phyloP scores from a whole-genome alignment of 345 rosid species.

The Punica granatum region DNA sequence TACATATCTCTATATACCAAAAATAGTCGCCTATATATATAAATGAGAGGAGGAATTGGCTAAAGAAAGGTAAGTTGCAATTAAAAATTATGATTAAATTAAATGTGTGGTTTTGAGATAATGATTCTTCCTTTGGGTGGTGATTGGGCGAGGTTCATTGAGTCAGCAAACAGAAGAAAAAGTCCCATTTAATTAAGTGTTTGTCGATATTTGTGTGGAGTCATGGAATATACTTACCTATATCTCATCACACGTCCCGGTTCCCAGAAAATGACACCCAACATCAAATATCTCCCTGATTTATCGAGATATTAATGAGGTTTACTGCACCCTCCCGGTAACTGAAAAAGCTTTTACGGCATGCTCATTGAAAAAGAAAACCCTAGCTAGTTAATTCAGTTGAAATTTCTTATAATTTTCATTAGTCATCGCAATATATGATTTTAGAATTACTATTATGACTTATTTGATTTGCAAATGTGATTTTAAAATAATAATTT shows the following conservation, averaged over 20 bases:
- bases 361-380: too few relatives aligned
- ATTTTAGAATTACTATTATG: too few relatives aligned
- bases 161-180: background rate
- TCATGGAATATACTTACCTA: background rate
- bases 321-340: too few relatives aligned
- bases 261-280: background rate
- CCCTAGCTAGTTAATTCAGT: too few relatives aligned
- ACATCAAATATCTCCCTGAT: background rate
- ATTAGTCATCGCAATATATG: too few relatives aligned
- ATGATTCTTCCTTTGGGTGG: slow-evolving; percentile 5
- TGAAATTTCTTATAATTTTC: too few relatives aligned
- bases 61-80: background rate
- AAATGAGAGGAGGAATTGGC: background rate
- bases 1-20: background rate
- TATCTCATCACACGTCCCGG: background rate
- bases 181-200: background rate
- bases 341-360: too few relatives aligned
- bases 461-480: too few relatives aligned
- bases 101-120: background rate
- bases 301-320: background rate
- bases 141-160: background rate
- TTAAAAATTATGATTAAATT: background rate
- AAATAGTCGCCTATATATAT: background rate
- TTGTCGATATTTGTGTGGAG: background rate
- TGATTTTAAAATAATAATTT: too few relatives aligned